Conservation (phyloP, 1,284 basidiomycete species). For the Tylopilus microsporus region DNA sequence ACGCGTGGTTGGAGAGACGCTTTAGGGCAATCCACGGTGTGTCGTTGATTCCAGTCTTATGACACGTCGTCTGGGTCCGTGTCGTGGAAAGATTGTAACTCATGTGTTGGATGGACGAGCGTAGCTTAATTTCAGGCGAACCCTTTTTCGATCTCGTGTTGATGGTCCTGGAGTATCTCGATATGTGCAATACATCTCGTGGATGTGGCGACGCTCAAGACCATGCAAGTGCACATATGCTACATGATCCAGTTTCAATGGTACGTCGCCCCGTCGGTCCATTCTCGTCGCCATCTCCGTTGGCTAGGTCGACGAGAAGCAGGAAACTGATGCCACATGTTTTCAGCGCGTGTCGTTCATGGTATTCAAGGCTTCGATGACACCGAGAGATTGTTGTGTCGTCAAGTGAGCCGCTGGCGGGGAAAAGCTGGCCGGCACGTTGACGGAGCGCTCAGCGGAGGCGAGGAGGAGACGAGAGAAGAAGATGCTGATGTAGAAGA, state of each 20-base stretch:
- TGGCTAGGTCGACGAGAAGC: too few relatives aligned
- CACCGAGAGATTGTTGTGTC: conserved; percentile 42
- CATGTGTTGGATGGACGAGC: too few relatives aligned
- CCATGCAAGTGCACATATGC: conserved; percentile 54
- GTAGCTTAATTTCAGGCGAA: conserved; percentile 49
- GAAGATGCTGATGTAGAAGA: conserved; percentile 3
- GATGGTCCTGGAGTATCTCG: conserved; percentile 61
- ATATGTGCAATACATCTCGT: conserved; percentile 47
- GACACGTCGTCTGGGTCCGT: too few relatives aligned
- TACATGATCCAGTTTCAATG: conserved; percentile 62
- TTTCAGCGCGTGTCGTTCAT: conserved; percentile 46
- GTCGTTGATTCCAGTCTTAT: too few relatives aligned
- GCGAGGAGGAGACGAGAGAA: background rate
- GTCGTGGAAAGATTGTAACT: too few relatives aligned
- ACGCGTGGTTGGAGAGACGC: conserved; percentile 74
- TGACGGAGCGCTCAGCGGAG: background rate
- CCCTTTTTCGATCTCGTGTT: conserved; percentile 53
- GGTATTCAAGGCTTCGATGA: conserved; percentile 57
- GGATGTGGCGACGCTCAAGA: conserved; percentile 43
- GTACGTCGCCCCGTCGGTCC: conserved; percentile 33
- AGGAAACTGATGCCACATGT: too few relatives aligned
- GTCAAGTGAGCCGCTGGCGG: conserved; percentile 50
- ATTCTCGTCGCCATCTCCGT: too few relatives aligned
- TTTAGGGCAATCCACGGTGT: conserved; percentile 68
- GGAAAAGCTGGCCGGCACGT: conserved; percentile 29